phyloP scores from a whole-genome alignment of 2,329 filamentous ascomycete species.

The Fusarium tjaetaba region DNA sequence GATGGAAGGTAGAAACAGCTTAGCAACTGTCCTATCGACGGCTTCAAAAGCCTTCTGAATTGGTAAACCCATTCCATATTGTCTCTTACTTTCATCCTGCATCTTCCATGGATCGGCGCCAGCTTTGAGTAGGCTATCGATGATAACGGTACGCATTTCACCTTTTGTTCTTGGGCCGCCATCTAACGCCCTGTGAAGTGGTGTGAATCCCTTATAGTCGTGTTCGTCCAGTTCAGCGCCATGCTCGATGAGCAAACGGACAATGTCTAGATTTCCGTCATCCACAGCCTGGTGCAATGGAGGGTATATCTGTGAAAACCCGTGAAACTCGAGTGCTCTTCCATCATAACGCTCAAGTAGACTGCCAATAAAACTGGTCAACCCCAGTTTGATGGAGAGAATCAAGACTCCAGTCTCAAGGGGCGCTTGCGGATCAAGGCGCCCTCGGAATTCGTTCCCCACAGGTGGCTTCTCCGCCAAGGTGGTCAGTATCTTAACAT shows the following conservation, averaged over 20 bases:
- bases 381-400: neutral
- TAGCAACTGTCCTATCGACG: neutral
- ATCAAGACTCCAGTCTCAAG: neutral
- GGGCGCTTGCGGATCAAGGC: neutral
- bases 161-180: neutral
- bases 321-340: neutral
- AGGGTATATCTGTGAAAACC: fast-evolving
- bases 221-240: neutral
- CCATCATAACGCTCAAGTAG: neutral
- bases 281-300: neutral
- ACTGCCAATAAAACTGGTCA: neutral
- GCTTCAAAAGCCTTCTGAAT: neutral
- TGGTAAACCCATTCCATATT: no score
- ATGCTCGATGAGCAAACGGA: neutral
- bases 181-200: neutral
- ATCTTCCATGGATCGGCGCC: neutral
- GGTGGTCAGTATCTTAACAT: neutral
- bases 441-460: neutral
- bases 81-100: neutral
- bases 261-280: neutral
- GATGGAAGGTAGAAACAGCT: fast-evolving
- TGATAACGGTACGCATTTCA: neutral
- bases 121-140: neutral
- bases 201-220: neutral
- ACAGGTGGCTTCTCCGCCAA: neutral